These are phyloP conservation scores for Cryoendolithus antarcticus DNA, from an alignment of 2,329 filamentous ascomycete species.

Conservation along the genomic window DNA sequence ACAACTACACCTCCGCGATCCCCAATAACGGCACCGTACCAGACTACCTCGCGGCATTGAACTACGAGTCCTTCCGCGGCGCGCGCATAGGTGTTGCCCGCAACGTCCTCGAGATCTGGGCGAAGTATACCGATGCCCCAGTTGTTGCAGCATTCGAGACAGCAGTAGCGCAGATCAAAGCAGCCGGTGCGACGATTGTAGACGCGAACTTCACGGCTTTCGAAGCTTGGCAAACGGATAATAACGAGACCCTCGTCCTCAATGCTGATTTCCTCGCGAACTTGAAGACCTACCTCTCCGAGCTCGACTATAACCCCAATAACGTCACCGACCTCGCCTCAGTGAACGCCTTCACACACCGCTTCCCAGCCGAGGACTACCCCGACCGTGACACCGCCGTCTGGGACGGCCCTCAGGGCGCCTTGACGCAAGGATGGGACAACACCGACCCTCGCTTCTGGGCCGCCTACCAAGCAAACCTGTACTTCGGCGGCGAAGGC, in stretches of 20 bases:
- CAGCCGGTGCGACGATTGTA: constrained; percentile 48
- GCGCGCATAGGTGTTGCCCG: constrained; percentile 53
- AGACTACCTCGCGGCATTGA: constrained; percentile 31
- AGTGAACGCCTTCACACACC: constrained; percentile 44
- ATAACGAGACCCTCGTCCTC: constrained; percentile 35
- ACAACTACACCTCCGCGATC: constrained; percentile 48
- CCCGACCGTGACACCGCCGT: constrained; percentile 45
- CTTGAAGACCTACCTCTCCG: constrained; percentile 43
- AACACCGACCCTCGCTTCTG: constrained; percentile 48
- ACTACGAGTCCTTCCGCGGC: constrained; percentile 36
- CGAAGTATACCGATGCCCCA: constrained; percentile 23
- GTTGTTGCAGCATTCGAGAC: constrained; percentile 44
- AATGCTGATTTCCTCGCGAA: constrained; percentile 48
- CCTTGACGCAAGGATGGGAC: constrained; percentile 40
- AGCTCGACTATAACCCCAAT: constrained; percentile 46
- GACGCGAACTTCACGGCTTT: constrained; percentile 48
- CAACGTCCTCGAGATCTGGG: constrained; percentile 38
- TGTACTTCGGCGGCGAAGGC: constrained; percentile 44
- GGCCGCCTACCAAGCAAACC: constrained; percentile 40
- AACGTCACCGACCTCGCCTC: constrained; percentile 40
- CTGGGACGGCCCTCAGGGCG: constrained; percentile 44
- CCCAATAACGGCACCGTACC: constrained; percentile 51
- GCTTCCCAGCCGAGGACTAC: constrained; percentile 43
- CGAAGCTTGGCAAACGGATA: constrained; percentile 30
- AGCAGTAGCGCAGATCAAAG: constrained; percentile 40